A percentile compares a stretch with the other conserved stretches of the same genome.
Evolutionary conservation across 768 basidiomycete genomes (phyloP).

Genomic region (Scleroderma bovista): DNA sequence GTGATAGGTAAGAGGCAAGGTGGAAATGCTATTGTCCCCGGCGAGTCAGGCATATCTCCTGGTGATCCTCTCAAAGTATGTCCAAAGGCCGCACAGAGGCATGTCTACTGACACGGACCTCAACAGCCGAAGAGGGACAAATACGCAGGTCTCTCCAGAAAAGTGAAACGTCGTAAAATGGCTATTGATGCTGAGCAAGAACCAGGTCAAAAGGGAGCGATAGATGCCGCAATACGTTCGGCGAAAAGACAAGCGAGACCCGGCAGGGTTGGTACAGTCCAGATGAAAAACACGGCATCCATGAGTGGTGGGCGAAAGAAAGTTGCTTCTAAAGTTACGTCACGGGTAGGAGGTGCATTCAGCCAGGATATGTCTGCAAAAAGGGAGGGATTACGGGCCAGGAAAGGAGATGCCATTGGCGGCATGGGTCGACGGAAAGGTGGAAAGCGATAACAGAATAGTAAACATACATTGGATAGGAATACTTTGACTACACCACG

Average conservation of each 20-base stretch:
- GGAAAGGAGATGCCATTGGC: conserved; percentile 53
- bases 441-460: conserved; percentile 27
- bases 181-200: conserved; percentile 76
- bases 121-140: conserved; percentile 70
- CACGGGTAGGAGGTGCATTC: conserved; percentile 41
- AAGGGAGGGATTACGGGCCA: conserved; percentile 60
- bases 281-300: conserved; percentile 30
- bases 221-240: conserved; percentile 75
- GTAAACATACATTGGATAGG: too few species aligned
- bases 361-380: conserved; percentile 54
- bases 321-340: conserved; percentile 24
- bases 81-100: background rate
- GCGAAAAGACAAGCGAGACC: conserved; percentile 79
- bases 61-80: conserved; percentile 39
- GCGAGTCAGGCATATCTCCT: conserved; percentile 30
- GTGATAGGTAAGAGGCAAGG: conserved; percentile 69
- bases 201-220: conserved; percentile 43
- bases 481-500: too few species aligned
- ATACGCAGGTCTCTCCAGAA: conserved; percentile 79
- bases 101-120: conserved; percentile 4
- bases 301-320: conserved; percentile 31
- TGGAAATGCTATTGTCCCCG: conserved; percentile 44
- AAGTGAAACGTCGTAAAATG: conserved; percentile 82
- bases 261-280: conserved; percentile 63
- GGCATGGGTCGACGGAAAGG: conserved; percentile 40